Percentiles rank a stretch among this genome's conserved stretches.
These are phyloP conservation scores for Lactuca sativa DNA, from an alignment of 129 eudicot species.

Conservation along the genomic window DNA sequence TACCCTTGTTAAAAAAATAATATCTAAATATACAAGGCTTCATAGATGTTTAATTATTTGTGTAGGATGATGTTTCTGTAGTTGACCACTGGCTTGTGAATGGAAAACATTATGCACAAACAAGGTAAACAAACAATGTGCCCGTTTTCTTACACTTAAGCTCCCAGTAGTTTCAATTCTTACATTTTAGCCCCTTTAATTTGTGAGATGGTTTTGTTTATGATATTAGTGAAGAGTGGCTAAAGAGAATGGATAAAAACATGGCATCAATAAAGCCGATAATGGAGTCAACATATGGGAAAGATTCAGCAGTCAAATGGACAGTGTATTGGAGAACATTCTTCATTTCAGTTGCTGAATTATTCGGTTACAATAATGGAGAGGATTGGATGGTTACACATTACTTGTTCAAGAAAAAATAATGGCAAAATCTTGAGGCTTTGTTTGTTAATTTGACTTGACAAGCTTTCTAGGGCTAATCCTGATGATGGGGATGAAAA, in stretches of 20 bases:
- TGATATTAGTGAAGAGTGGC: constrained; percentile 81
- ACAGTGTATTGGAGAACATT: constrained; percentile 94
- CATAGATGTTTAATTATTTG: too few species aligned
- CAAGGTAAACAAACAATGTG: constrained; percentile 50
- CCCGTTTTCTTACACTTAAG: constrained; percentile 10
- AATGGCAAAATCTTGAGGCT: background rate
- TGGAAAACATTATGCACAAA: constrained; percentile 91
- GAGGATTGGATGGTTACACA: constrained; percentile 99
- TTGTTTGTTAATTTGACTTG: too few species aligned
- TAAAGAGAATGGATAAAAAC: constrained; percentile 88
- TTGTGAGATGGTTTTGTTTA: background rate
- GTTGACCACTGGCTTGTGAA: constrained; percentile 92
- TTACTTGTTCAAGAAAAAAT: constrained; percentile 83
- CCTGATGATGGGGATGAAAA: too few species aligned
- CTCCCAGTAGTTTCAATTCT: background rate
- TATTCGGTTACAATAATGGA: constrained; percentile 83
- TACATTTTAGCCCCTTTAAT: background rate
- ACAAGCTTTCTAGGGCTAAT: too few species aligned
- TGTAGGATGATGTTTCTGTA: constrained; percentile 86
- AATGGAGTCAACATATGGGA: constrained; percentile 95
- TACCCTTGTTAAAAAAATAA: background rate
- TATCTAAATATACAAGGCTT: too few species aligned
- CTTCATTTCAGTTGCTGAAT: constrained; percentile 87
- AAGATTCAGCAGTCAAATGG: constrained; percentile 91
- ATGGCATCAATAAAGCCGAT: constrained; percentile 57